phyloP scores from a whole-genome alignment of 305 asterid species.

The Fraxinus floribunda region DNA sequence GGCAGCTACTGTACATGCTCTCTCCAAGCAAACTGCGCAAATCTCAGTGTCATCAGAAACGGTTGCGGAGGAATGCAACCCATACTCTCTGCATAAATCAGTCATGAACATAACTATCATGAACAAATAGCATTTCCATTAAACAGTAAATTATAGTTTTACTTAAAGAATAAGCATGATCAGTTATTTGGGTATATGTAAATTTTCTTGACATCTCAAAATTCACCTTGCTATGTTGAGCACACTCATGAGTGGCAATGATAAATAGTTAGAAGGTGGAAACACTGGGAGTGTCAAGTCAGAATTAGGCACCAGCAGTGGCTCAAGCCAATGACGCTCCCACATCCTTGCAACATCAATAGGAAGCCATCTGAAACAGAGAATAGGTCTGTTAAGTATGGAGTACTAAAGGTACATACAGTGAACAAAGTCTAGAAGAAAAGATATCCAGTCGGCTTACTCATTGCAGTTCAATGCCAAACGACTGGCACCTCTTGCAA shows the following conservation, averaged over 20 bases:
- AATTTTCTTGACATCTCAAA: neutral
- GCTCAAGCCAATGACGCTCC: constrained; percentile 98
- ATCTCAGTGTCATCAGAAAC: constrained; percentile 65
- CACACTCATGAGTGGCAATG: constrained; percentile 87
- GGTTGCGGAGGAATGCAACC: constrained; percentile 65
- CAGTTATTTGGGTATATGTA: neutral
- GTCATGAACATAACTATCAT: neutral
- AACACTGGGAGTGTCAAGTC: constrained; percentile 57
- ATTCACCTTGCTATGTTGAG: constrained; percentile 86
- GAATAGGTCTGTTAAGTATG: constrained; percentile 9
- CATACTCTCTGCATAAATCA: constrained; percentile 67
- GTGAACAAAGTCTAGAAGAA: constrained; percentile 14
- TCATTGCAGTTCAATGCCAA: constrained; percentile 87
- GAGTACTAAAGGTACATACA: neutral
- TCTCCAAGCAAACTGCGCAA: constrained; percentile 89
- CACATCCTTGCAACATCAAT: constrained; percentile 93
- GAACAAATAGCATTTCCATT: neutral
- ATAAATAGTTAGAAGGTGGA: constrained; percentile 77
- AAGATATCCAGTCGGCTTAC: constrained; percentile 37
- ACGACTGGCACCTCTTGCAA: constrained; percentile 88
- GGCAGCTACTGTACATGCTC: constrained; percentile 84
- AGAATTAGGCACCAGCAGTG: constrained; percentile 66
- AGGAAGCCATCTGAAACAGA: constrained; percentile 84
- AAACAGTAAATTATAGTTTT: neutral
- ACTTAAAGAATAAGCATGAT: neutral